Conservation (phyloP, 2,329 filamentous ascomycete genomes). For the Monilinia aucupariae region DNA sequence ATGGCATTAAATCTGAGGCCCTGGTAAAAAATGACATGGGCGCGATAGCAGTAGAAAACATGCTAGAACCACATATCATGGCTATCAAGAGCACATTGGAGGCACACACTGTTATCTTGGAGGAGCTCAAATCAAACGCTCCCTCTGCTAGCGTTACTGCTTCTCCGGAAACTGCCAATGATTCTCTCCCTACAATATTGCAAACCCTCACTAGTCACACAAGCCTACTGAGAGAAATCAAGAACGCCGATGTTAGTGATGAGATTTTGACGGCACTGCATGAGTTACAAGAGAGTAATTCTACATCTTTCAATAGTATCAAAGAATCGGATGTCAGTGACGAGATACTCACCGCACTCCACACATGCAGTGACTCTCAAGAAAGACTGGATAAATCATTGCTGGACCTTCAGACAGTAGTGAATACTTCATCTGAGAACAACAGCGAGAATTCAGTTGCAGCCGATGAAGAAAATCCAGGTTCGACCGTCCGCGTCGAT, state of each 20-base stretch:
- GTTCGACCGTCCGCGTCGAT: neutral
- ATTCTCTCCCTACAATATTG: constrained; percentile 23
- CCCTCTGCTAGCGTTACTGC: constrained; percentile 16
- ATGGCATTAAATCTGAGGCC: constrained; percentile 19
- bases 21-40: neutral
- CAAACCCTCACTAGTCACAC: constrained; percentile 26
- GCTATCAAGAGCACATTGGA: constrained; percentile 22
- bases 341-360: constrained; percentile 33
- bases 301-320: constrained; percentile 26
- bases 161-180: constrained; percentile 18
- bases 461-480: neutral
- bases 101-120: constrained; percentile 20
- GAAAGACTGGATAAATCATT: neutral
- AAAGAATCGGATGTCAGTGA: constrained; percentile 31
- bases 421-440: neutral
- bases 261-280: constrained; percentile 34
- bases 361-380: constrained; percentile 19
- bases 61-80: constrained; percentile 12
- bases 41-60: neutral
- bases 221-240: constrained; percentile 30
- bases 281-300: constrained; percentile 24
- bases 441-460: neutral
- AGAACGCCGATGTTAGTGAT: constrained; percentile 32
- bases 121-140: constrained; percentile 21
- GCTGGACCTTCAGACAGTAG: neutral